Conservation (phyloP, 352 stramenopile species). For the Elongisporangium prolatum region DNA sequence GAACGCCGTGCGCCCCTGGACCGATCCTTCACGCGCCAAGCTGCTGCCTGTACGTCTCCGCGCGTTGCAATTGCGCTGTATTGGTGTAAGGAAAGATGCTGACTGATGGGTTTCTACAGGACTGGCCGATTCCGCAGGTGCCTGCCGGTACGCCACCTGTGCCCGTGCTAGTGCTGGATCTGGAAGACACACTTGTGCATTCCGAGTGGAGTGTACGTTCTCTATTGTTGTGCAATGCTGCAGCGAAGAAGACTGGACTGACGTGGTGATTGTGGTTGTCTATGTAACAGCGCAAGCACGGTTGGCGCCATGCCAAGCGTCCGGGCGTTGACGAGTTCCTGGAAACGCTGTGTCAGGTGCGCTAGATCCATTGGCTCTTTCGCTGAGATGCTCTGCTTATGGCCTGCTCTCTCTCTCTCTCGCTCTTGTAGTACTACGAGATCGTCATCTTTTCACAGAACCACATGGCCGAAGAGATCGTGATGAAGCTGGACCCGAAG, state of each 20-base stretch:
- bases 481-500: constrained; percentile 79
- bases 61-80: neutral
- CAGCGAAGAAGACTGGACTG: constrained; percentile 4
- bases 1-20: constrained; percentile 71
- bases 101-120: constrained; percentile 14
- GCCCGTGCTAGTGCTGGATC: constrained; percentile 77
- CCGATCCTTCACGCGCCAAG: constrained; percentile 75
- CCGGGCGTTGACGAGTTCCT: constrained; percentile 84
- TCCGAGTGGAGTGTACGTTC: constrained; percentile 86
- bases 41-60: constrained; percentile 46
- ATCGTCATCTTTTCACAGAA: constrained; percentile 88
- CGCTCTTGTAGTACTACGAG: constrained; percentile 62
- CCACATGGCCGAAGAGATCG: constrained; percentile 74
- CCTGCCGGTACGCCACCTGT: constrained; percentile 71
- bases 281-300: constrained; percentile 65
- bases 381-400: neutral
- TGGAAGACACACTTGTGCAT: constrained; percentile 86
- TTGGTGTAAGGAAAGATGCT: neutral
- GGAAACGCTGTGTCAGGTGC: constrained; percentile 69
- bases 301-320: constrained; percentile 84
- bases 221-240: neutral
- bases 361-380: neutral
- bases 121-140: constrained; percentile 82
- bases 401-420: neutral
- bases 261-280: constrained; percentile 1